phyloP scores from a whole-genome alignment of 2,329 filamentous ascomycete species.

The Aspergillus ochraceus region DNA sequence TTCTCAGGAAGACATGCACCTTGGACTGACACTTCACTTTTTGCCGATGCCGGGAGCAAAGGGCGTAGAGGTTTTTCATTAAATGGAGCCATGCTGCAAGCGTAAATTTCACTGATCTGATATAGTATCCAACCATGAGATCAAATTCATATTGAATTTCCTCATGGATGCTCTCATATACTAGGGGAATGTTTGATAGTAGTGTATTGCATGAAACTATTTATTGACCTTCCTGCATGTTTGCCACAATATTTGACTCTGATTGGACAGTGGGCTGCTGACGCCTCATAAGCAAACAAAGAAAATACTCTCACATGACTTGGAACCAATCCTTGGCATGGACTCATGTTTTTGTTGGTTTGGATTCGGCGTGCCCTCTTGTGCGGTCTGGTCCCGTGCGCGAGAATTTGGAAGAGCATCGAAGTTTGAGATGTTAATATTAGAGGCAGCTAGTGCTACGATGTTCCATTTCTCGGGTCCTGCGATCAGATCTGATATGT shows the following conservation, averaged over 20 bases:
- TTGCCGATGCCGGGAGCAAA: no score
- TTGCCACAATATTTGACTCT: background rate
- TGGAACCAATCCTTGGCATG: background rate
- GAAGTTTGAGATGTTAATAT: background rate
- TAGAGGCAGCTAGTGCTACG: background rate
- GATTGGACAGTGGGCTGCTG: background rate
- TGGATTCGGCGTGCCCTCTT: background rate
- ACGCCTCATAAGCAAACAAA: background rate
- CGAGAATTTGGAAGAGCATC: background rate
- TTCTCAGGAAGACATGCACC: background rate
- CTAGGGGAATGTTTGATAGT: background rate
- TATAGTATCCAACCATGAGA: background rate
- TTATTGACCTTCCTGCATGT: background rate
- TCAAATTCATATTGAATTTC: background rate
- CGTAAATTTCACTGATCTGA: no score
- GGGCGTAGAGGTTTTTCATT: no score
- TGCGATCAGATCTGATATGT: background rate
- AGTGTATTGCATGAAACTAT: background rate
- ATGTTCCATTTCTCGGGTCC: background rate
- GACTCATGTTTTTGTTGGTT: background rate
- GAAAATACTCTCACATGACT: background rate
- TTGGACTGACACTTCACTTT: no score
- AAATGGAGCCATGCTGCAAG: no score
- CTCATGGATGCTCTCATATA: background rate
- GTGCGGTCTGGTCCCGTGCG: background rate